Evolutionary conservation across 2,329 filamentous ascomycete genomes (phyloP).

Genomic region (Ophiosphaerella korrae): DNA sequence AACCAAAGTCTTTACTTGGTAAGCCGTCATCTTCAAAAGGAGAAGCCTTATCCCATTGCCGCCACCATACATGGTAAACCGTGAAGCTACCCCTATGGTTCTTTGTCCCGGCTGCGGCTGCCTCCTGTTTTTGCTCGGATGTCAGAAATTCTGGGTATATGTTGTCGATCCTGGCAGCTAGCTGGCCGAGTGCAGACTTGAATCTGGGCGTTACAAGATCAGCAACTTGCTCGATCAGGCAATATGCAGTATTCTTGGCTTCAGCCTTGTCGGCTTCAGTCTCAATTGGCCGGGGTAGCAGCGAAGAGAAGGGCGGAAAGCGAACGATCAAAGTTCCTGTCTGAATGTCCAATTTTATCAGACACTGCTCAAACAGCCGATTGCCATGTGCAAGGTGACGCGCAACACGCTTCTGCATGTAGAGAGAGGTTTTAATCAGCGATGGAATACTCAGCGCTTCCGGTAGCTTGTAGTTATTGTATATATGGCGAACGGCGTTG

Average conservation of each 20-base stretch:
- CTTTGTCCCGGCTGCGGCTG: not conserved
- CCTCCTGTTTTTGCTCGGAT: slow-evolving; percentile 1
- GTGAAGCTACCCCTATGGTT: slow-evolving; percentile 19
- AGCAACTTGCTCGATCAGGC: slow-evolving; percentile 55
- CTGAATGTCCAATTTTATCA: slow-evolving; percentile 51
- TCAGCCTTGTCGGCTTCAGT: slow-evolving; percentile 20
- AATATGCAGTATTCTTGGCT: slow-evolving; percentile 44
- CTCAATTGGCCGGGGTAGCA: slow-evolving; percentile 22
- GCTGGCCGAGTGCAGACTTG: slow-evolving; percentile 50
- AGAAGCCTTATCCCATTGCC: slow-evolving; percentile 15
- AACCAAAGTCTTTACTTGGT: slow-evolving; percentile 2
- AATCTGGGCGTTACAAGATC: slow-evolving; percentile 56
- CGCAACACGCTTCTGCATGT: slow-evolving; percentile 61
- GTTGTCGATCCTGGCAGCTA: slow-evolving; percentile 47
- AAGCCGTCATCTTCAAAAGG: slow-evolving; percentile 14
- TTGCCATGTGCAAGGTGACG: slow-evolving; percentile 59
- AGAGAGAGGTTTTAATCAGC: slow-evolving; percentile 57
- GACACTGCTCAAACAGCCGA: slow-evolving; percentile 56
- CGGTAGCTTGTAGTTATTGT: slow-evolving; percentile 66
- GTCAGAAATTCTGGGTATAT: slow-evolving; percentile 48
- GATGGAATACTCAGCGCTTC: slow-evolving; percentile 65
- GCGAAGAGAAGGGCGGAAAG: slow-evolving; percentile 27
- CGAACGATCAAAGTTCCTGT: slow-evolving; percentile 42
- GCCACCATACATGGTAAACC: slow-evolving; percentile 34
- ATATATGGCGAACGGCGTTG: slow-evolving; percentile 78